These are phyloP conservation scores for Entonaema liquescens DNA, from an alignment of 495 filamentous ascomycete species.

Conservation along the genomic window DNA sequence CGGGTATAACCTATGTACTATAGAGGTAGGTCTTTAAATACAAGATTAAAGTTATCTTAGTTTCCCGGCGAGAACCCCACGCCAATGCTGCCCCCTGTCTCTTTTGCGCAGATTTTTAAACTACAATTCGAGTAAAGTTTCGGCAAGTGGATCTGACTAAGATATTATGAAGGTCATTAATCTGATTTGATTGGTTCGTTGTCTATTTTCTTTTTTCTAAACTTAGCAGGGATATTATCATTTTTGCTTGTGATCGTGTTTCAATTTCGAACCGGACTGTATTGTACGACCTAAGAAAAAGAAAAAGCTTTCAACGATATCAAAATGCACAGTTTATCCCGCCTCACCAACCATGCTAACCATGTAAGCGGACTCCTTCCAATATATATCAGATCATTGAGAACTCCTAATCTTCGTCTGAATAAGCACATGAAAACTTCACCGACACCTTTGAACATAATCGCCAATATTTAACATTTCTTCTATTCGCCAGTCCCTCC, in stretches of 20 bases:
- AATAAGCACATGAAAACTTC: neutral
- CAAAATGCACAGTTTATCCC: neutral
- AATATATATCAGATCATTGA: neutral
- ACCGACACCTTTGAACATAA: neutral
- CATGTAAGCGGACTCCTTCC: neutral
- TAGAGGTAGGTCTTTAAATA: neutral
- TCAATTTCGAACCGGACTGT: neutral
- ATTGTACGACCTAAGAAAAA: no score
- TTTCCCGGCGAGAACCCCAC: neutral
- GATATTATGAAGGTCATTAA: neutral
- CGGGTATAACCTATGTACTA: no score
- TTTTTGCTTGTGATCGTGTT: neutral
- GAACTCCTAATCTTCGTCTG: neutral
- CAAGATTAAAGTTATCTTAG: conserved; percentile 8
- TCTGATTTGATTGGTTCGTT: no score
- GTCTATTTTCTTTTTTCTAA: no score
- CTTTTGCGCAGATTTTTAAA: neutral
- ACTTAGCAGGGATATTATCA: neutral
- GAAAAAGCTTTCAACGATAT: neutral
- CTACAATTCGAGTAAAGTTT: no score
- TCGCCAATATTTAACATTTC: neutral
- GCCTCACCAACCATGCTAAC: neutral
- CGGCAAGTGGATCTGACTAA: neutral
- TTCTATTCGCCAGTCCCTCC: neutral
- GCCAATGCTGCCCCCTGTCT: neutral